phyloP scores from a whole-genome alignment of 2,329 filamentous ascomycete genomes.

The Nectriaceae sp. region DNA sequence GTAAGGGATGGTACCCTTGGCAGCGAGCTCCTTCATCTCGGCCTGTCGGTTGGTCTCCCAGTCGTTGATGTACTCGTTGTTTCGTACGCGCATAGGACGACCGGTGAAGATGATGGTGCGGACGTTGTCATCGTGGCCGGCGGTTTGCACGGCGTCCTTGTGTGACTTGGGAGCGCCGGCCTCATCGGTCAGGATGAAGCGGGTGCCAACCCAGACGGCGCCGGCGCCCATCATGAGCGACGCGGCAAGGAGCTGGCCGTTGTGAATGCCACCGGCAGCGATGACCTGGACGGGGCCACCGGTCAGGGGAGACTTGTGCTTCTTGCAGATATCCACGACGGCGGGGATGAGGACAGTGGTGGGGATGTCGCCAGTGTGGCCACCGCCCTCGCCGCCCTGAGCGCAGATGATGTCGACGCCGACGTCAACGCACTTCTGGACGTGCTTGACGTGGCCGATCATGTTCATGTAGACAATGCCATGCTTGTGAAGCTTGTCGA shows the following conservation, averaged over 20 bases:
- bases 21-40: conserved; percentile 91
- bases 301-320: conserved; percentile 83
- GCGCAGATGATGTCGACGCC: conserved; percentile 97
- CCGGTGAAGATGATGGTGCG: conserved; percentile 99
- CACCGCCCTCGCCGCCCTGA: conserved; percentile 95
- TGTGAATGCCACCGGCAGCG: conserved; percentile 92
- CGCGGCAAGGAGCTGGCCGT: conserved; percentile 86
- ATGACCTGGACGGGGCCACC: conserved; percentile 87
- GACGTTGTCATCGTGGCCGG: conserved; percentile 93
- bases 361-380: conserved; percentile 92
- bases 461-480: conserved; percentile 99
- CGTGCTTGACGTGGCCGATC: conserved; percentile 99
- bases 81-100: conserved; percentile 88
- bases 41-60: conserved; percentile 90
- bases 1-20: conserved; percentile 88
- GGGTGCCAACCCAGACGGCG: conserved; percentile 95
- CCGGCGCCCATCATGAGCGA: conserved; percentile 89
- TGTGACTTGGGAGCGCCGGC: conserved; percentile 91
- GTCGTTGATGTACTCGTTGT: conserved; percentile 89
- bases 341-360: conserved; percentile 91
- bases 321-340: conserved; percentile 78
- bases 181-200: conserved; percentile 92
- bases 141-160: conserved; percentile 91
- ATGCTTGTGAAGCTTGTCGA: conserved; percentile 84
- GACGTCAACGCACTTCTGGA: conserved; percentile 89